Evolutionary conservation across 495 filamentous ascomycete species (phyloP).

Genomic region (Penicillium malachiteum): DNA sequence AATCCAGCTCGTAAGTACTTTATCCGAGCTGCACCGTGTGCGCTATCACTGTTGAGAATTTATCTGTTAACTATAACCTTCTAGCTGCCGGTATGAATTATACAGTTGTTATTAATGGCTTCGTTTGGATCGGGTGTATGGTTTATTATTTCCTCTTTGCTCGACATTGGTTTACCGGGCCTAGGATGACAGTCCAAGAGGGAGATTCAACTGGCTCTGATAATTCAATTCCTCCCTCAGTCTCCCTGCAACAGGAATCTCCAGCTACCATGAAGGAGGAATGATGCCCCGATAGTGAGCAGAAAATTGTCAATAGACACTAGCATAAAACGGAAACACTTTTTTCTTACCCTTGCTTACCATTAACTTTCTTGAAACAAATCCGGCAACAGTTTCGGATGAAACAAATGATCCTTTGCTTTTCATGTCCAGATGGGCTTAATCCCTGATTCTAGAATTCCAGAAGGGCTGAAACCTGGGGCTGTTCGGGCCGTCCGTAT

Average conservation of each 20-base stretch:
- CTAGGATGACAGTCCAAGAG: slow-evolving; percentile 62
- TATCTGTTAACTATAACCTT: no score
- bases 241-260: background rate
- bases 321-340: no score
- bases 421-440: no score
- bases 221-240: background rate
- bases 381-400: no score
- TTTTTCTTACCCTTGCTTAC: no score
- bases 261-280: background rate
- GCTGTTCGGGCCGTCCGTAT: no score
- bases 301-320: no score
- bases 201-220: slow-evolving; percentile 5
- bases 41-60: no score
- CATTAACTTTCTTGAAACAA: no score
- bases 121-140: slow-evolving; percentile 61
- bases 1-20: slow-evolving; percentile 46
- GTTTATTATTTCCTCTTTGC: slow-evolving; percentile 66
- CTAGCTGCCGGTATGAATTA: slow-evolving; percentile 62
- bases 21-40: background rate
- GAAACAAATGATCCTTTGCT: no score
- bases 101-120: slow-evolving; percentile 62
- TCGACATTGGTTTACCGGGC: slow-evolving; percentile 71
- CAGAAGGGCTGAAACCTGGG: no score
- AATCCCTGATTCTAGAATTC: no score
- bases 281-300: background rate